These are phyloP conservation scores for Neurospora terricola DNA, from an alignment of 495 filamentous ascomycete species.

Conservation along the genomic window DNA sequence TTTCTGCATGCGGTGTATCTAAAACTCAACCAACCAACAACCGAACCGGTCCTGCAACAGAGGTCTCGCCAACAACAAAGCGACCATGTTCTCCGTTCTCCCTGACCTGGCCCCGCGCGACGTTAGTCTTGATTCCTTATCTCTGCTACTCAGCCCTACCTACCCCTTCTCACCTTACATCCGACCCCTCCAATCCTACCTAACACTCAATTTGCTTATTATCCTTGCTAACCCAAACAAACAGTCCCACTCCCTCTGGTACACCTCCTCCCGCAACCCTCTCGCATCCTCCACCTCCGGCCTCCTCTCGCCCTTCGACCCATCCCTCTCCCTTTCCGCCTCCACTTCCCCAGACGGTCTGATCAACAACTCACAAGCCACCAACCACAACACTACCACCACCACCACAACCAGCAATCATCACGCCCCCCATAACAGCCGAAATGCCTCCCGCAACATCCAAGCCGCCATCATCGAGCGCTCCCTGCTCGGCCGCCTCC, in stretches of 20 bases:
- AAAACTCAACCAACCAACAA: not conserved
- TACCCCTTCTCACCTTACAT: not conserved
- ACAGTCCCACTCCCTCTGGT: constrained; percentile 64
- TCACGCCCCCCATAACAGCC: constrained; percentile 4
- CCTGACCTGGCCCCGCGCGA: constrained; percentile 63
- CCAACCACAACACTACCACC: constrained; percentile 12
- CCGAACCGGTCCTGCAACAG: not conserved
- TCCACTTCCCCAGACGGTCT: constrained; percentile 3
- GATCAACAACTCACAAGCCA: constrained; percentile 15
- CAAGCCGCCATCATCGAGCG: constrained; percentile 27
- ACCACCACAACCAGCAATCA: not conserved
- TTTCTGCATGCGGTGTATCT: not conserved
- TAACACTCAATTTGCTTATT: constrained; percentile 3
- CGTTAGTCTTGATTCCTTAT: constrained; percentile 35
- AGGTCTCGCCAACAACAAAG: not conserved
- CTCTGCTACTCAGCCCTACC: not conserved
- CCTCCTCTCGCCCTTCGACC: constrained; percentile 18
- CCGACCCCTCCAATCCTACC: not conserved
- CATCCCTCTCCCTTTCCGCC: constrained; percentile 3
- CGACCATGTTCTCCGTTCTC: constrained; percentile 55
- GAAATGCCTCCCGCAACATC: constrained; percentile 4
- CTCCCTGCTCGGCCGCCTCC: constrained; percentile 49
- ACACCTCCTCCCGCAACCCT: constrained; percentile 46
- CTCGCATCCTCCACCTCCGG: constrained; percentile 8
- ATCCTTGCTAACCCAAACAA: constrained; percentile 3